Conservation (phyloP, 2,329 filamentous ascomycete species). For the Sporothrix pallida region DNA sequence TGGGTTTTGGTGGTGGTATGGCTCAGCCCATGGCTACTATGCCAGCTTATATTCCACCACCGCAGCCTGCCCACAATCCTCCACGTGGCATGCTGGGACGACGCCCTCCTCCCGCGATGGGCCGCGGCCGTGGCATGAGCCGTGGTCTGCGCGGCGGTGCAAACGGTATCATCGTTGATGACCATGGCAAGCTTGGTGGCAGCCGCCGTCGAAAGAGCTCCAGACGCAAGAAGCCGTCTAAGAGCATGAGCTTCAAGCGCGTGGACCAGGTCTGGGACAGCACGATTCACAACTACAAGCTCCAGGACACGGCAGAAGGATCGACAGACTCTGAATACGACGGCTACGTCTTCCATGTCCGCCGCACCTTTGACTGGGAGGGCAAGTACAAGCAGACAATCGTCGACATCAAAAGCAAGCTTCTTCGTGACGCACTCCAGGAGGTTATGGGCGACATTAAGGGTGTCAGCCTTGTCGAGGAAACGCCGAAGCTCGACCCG, state of each 20-base stretch:
- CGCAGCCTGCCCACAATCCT: neutral
- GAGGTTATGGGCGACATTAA: constrained; percentile 78
- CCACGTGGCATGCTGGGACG: neutral
- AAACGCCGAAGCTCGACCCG: constrained; percentile 74
- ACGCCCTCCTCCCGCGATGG: neutral
- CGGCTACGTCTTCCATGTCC: constrained; percentile 81
- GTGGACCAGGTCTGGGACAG: constrained; percentile 63
- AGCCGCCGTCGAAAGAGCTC: neutral
- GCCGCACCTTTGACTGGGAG: constrained; percentile 82
- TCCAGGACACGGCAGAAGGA: constrained; percentile 60
- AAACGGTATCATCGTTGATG: neutral
- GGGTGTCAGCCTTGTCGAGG: constrained; percentile 78
- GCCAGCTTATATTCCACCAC: constrained; percentile 13
- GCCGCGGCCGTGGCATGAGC: neutral
- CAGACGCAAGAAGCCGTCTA: constrained; percentile 37
- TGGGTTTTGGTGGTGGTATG: constrained; percentile 9
- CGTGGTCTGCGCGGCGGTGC: neutral
- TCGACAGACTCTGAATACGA: constrained; percentile 66
- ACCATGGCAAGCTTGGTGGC: neutral
- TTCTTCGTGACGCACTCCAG: constrained; percentile 71
- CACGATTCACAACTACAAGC: constrained; percentile 56
- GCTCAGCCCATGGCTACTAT: neutral
- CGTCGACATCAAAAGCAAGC: constrained; percentile 85
- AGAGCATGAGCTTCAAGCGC: constrained; percentile 53
- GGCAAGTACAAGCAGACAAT: constrained; percentile 75